A percentile compares a stretch with the other conserved stretches of the same genome.
phyloP scores from a whole-genome alignment of 495 filamentous ascomycete species.

The Aspergillus carlsbadensis region DNA sequence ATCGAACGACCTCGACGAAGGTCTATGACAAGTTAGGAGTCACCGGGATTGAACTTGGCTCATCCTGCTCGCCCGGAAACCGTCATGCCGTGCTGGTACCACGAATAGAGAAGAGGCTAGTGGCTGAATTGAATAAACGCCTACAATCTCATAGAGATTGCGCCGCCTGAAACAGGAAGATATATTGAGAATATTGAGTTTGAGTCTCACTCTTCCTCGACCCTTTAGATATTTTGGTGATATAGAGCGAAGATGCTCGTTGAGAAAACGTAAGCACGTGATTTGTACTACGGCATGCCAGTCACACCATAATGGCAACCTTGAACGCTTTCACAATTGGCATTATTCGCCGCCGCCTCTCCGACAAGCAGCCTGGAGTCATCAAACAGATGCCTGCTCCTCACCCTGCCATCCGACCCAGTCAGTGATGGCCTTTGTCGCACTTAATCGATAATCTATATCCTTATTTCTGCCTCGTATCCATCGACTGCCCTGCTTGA shows the following conservation, averaged over 20 bases:
- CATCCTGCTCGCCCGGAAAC: background rate
- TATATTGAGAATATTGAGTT: no score
- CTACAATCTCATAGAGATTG: background rate
- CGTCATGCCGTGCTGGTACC: background rate
- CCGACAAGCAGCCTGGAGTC: conserved; percentile 23
- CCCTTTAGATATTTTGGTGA: background rate
- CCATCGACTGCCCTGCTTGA: conserved; percentile 3
- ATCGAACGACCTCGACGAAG: background rate
- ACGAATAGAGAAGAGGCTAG: background rate
- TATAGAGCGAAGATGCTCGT: background rate
- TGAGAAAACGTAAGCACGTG: conserved; percentile 1
- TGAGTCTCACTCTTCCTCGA: no score
- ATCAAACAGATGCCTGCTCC: conserved; percentile 13
- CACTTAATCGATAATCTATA: conserved; percentile 15
- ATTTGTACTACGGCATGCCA: conserved; percentile 20
- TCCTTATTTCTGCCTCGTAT: conserved; percentile 7
- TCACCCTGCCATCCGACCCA: conserved; percentile 6
- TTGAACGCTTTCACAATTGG: conserved; percentile 17
- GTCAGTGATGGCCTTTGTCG: conserved; percentile 31
- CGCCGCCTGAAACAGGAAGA: no score
- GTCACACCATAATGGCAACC: conserved; percentile 29
- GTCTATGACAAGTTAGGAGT: background rate
- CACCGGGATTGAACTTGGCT: conserved; percentile 12
- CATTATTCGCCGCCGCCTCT: conserved; percentile 36
- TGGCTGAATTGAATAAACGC: background rate